Evolutionary conservation across 2,329 filamentous ascomycete species (phyloP).

Genomic region (Fusarium sp.): DNA sequence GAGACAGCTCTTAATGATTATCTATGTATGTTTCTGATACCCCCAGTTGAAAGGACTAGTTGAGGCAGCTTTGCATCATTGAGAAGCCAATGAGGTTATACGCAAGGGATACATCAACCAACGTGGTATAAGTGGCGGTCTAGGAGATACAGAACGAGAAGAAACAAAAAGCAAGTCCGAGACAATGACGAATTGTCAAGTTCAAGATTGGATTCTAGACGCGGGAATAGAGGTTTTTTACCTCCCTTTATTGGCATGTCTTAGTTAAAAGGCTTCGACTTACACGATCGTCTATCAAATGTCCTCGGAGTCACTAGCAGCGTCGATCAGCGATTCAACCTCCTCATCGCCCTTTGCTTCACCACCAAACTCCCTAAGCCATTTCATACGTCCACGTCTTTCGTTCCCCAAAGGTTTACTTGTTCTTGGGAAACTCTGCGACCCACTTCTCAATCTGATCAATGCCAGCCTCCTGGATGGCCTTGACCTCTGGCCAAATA

Average conservation of each 20-base stretch:
- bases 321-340: neutral
- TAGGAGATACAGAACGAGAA: neutral
- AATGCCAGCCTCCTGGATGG: slow-evolving; percentile 3
- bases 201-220: neutral
- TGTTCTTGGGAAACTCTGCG: neutral
- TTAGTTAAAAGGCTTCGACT: neutral
- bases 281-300: neutral
- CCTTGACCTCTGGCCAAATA: slow-evolving; percentile 2
- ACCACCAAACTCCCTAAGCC: neutral
- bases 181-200: neutral
- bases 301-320: neutral
- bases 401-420: neutral
- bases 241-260: slow-evolving; percentile 6
- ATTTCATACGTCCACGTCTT: neutral
- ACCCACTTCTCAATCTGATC: neutral
- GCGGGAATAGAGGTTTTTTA: neutral
- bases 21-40: slow-evolving; percentile 14
- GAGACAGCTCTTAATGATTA: slow-evolving; percentile 13
- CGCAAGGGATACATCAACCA: slow-evolving; percentile 23
- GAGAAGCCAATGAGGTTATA: slow-evolving; percentile 23
- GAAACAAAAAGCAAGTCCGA: slow-evolving; percentile 15
- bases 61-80: neutral
- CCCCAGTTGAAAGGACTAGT: neutral
- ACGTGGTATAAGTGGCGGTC: slow-evolving; percentile 13
- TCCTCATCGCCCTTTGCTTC: neutral